Base-by-base conservation (phyloP, 257 asterid genomes). In the Salvia miltiorrhiza region DNA sequence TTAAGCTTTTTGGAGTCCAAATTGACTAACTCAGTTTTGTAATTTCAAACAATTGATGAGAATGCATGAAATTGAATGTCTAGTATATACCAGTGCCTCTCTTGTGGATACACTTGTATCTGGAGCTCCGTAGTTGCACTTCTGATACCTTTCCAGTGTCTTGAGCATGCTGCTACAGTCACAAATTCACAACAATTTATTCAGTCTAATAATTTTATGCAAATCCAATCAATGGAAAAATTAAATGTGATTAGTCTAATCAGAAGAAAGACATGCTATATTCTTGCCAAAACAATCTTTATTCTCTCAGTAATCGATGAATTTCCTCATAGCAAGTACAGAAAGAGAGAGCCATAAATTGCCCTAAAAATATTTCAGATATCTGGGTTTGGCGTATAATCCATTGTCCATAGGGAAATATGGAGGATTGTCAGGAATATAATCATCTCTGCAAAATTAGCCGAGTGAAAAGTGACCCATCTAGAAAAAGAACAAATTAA, bases 41-140 rank as follows among this genome's bases (percentile, higher is more conserved):
- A 30, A 11, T 52, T 52, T 21, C n/a, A n/a, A n/a, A n/a, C n/a
- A n/a, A n/a, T n/a, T n/a, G n/a, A n/a, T n/a, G n/a, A n/a, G n/a
- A n/a, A n/a, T n/a, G n/a, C n/a, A n/a, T n/a, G n/a, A n/a, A n/a
- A n/a, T n/a, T n/a, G n/a, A n/a, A n/a, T n/a, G n/a, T n/a, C n/a
- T n/a, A n/a, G n/a, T n/a, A n/a, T n/a, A 4, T 90, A 94, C 99
- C 96, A 94, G 84, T 35, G 99, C 99, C 77, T 90, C 99, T 75
- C 97, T 85, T 33, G 96, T 54, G 73, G 97, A 91, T 44, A 84
- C 77, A 77, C 87, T 86, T 1, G 96, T 73, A 74, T 94, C 99
- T 7, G 99, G 99, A 43, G 95, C 96, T 86, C 96, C 99, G 64
- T 94, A 94, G 91, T 89, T 94, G 90, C 97, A 85, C 74, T 91